Conservation (phyloP, 2,329 filamentous ascomycete species). For the Colletotrichum orchidophilum region DNA sequence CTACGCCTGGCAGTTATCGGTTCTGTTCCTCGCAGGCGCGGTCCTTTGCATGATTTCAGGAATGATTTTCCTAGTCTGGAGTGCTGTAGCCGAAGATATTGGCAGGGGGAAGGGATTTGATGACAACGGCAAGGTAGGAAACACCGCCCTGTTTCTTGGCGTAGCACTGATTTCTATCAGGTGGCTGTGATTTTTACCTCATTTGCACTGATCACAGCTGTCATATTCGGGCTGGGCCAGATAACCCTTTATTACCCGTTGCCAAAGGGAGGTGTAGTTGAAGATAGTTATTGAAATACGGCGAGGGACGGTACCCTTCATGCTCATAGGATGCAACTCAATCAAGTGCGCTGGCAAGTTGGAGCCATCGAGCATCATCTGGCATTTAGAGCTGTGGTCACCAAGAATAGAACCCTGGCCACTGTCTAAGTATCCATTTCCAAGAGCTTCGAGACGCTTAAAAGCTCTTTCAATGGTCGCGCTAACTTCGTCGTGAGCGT, state of each 20-base stretch:
- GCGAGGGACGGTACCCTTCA: too few relatives aligned
- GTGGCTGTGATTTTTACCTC: neutral
- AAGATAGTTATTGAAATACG: neutral
- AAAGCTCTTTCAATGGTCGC: too few relatives aligned
- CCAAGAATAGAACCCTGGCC: too few relatives aligned
- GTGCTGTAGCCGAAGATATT: neutral
- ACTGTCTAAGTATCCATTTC: too few relatives aligned
- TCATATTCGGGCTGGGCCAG: neutral
- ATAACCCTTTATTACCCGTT: neutral
- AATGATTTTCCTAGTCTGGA: constrained; percentile 37
- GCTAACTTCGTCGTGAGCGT: too few relatives aligned
- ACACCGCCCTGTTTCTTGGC: neutral
- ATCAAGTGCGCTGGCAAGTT: neutral
- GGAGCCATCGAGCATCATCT: neutral
- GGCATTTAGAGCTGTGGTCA: too few relatives aligned
- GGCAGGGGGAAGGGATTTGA: neutral
- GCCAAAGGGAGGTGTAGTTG: neutral
- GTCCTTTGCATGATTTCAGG: constrained; percentile 36
- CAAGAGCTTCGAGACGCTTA: too few relatives aligned
- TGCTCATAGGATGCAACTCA: neutral
- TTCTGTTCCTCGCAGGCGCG: constrained; percentile 34
- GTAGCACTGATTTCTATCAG: neutral
- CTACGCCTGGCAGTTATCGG: constrained; percentile 38
- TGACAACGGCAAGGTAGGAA: constrained; percentile 7
- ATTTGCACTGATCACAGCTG: neutral